A percentile compares a stretch with the other conserved stretches of the same genome.
These are phyloP conservation scores for Alternaria sp. DNA, from an alignment of 2,329 filamentous ascomycete genomes.

Conservation along the genomic window DNA sequence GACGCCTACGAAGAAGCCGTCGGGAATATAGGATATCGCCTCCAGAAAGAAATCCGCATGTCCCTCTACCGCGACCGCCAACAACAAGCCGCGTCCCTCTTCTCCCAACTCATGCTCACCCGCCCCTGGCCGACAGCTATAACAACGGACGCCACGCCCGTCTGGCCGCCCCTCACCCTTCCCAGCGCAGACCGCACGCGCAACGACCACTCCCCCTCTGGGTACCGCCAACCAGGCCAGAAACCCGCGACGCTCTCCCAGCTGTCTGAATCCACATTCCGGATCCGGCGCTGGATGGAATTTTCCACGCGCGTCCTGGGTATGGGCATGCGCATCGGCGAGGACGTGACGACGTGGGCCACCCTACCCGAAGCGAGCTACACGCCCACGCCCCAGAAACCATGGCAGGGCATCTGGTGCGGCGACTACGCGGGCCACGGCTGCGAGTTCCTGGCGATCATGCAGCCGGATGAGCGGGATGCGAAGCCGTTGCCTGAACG, in stretches of 20 bases:
- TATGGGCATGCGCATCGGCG: constrained; percentile 53
- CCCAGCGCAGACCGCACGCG: constrained; percentile 67
- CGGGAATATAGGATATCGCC: constrained; percentile 45
- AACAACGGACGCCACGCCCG: constrained; percentile 45
- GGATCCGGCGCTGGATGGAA: constrained; percentile 78
- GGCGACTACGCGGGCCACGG: constrained; percentile 89
- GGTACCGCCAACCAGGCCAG: constrained; percentile 54
- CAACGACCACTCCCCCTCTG: constrained; percentile 52
- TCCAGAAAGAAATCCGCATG: constrained; percentile 61
- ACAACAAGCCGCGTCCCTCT: constrained; percentile 52
- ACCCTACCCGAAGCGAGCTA: constrained; percentile 79
- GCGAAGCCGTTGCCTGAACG: constrained; percentile 48
- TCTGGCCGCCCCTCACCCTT: constrained; percentile 79
- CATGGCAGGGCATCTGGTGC: constrained; percentile 89
- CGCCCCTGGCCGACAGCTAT: constrained; percentile 55
- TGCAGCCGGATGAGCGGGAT: constrained; percentile 68
- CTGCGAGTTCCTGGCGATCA: constrained; percentile 83
- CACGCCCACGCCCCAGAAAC: constrained; percentile 78
- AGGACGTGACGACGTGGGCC: constrained; percentile 67
- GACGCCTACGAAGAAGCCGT: constrained; percentile 31
- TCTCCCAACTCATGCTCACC: constrained; percentile 72
- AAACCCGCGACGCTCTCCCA: constrained; percentile 62
- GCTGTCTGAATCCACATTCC: constrained; percentile 73
- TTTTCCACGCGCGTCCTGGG: constrained; percentile 53
- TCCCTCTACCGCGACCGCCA: constrained; percentile 36